A percentile compares a stretch with the other conserved stretches of the same genome.
phyloP scores from a whole-genome alignment of 495 filamentous ascomycete species.

The Penicillium steckii region DNA sequence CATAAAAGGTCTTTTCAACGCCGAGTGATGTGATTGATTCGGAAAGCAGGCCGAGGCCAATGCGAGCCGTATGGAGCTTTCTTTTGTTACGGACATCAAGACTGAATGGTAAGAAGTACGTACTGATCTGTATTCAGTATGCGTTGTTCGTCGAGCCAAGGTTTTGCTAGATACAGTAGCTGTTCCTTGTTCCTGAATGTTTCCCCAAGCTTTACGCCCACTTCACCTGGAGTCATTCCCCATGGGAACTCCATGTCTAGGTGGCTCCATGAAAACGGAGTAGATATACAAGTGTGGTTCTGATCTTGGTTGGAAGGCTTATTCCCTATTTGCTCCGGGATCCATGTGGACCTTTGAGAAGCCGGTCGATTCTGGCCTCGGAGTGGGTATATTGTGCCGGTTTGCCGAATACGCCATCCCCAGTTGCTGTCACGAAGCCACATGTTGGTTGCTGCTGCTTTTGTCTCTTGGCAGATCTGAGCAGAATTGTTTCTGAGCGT shows the following conservation, averaged over 20 bases:
- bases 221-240: neutral
- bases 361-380: neutral
- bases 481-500: neutral
- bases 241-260: neutral
- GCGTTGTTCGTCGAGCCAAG: neutral
- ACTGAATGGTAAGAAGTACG: neutral
- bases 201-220: constrained; percentile 25
- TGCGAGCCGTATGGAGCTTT: no score
- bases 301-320: neutral
- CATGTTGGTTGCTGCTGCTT: neutral
- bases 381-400: constrained; percentile 25
- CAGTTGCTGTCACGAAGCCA: constrained; percentile 1
- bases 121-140: neutral
- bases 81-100: neutral
- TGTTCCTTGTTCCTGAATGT: constrained; percentile 20
- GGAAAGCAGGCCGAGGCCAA: constrained; percentile 11
- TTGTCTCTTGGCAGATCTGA: neutral
- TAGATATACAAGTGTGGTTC: no score
- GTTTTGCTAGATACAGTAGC: neutral
- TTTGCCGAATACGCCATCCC: constrained; percentile 28
- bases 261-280: neutral
- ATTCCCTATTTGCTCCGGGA: neutral
- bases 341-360: neutral
- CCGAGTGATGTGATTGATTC: constrained; percentile 6
- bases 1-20: neutral